Evolutionary conservation across 768 basidiomycete genomes (phyloP).

Genomic region (Xanthoconium purpureum): DNA sequence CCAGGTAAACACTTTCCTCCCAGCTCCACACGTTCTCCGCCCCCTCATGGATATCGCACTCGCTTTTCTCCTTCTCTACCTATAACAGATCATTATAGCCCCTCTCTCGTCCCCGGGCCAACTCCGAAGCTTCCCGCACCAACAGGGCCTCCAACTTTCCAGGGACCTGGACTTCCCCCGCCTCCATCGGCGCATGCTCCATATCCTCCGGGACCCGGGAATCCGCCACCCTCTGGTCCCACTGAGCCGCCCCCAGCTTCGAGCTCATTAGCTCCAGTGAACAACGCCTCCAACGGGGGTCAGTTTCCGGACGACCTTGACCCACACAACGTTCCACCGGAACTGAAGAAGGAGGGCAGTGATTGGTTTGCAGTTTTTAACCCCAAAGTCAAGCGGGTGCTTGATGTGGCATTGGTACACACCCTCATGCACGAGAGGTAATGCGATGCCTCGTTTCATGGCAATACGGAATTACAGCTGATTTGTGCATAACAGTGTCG

Average conservation of each 20-base stretch:
- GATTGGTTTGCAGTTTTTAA: slow-evolving; percentile 93
- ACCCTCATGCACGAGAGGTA: slow-evolving; percentile 91
- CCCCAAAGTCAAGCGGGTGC: slow-evolving; percentile 68
- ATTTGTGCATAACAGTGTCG: slow-evolving; percentile 47
- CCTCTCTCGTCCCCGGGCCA: slow-evolving; percentile 37
- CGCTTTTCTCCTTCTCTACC: slow-evolving; percentile 25
- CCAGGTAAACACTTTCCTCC: slow-evolving; percentile 36
- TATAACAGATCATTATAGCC: slow-evolving; percentile 35
- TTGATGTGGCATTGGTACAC: slow-evolving; percentile 81
- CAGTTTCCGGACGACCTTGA: slow-evolving; percentile 36
- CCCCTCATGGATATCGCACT: slow-evolving; percentile 33
- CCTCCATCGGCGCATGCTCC: slow-evolving; percentile 32
- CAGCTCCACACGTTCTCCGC: slow-evolving; percentile 27
- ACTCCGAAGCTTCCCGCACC: slow-evolving; percentile 36
- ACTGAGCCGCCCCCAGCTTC: slow-evolving; percentile 24
- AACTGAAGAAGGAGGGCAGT: slow-evolving; percentile 57
- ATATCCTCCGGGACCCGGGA: slow-evolving; percentile 32
- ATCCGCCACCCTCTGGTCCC: slow-evolving; percentile 31
- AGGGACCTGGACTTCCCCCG: slow-evolving; percentile 37
- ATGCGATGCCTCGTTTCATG: slow-evolving; percentile 14
- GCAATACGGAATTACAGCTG: neutral
- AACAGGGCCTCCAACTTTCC: slow-evolving; percentile 30
- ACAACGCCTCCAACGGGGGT: slow-evolving; percentile 26
- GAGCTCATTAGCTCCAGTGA: slow-evolving; percentile 25
- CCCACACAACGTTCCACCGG: slow-evolving; percentile 32